Conservation (phyloP, 192 early-diverging fungal species). For the Spizellomyces sp. region DNA sequence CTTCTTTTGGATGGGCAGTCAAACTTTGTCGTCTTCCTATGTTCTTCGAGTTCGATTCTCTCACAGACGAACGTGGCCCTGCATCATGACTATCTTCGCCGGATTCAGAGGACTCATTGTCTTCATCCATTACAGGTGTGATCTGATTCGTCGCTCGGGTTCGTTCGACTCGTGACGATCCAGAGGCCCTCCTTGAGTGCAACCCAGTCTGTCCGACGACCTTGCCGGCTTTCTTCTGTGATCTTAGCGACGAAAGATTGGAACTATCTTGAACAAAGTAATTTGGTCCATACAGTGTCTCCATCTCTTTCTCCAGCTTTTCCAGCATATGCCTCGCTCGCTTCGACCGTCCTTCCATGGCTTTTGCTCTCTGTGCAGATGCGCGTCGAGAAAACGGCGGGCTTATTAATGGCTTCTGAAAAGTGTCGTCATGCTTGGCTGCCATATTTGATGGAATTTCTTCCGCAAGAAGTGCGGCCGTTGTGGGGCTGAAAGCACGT, state of each 20-base stretch:
- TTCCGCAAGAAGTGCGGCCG: conserved; percentile 13
- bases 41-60: background rate
- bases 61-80: background rate
- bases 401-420: conserved; percentile 16
- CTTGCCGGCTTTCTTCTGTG: background rate
- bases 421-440: conserved; percentile 23
- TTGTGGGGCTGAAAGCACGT: conserved; percentile 19
- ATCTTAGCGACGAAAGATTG: background rate
- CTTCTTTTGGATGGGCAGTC: background rate
- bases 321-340: conserved; percentile 22
- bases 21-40: background rate
- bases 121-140: background rate
- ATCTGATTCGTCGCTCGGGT: background rate
- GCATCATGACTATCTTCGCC: background rate
- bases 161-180: background rate
- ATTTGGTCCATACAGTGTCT: conserved; percentile 1
- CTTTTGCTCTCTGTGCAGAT: background rate
- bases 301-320: conserved; percentile 30
- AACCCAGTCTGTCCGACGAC: no score
- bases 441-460: conserved; percentile 31
- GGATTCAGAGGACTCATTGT: background rate
- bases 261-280: background rate
- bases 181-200: background rate
- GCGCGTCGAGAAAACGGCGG: conserved; percentile 26
- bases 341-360: conserved; percentile 5